Percentiles rank a stretch among this genome's conserved stretches.
These are phyloP conservation scores for Diversispora epigaea DNA, from an alignment of 192 early-diverging fungal genomes.

Conservation along the genomic window DNA sequence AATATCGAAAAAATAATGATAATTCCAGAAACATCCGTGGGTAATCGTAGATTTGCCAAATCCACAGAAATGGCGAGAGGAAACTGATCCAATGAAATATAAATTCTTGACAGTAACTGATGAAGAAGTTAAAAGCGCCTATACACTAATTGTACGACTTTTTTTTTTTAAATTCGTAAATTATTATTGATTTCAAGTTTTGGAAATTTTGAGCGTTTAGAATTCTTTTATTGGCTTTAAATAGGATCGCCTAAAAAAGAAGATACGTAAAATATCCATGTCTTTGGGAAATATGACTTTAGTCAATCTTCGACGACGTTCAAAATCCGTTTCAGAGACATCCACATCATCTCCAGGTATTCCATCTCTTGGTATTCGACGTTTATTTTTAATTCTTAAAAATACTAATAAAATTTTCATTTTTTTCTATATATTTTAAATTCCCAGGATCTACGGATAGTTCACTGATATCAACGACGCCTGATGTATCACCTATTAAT, in stretches of 20 bases:
- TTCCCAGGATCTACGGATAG: neutral
- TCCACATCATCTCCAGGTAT: slow-evolving; percentile 1
- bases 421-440: no score
- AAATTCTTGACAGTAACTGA: slow-evolving; percentile 74
- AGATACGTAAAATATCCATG: slow-evolving; percentile 46
- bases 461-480: no score
- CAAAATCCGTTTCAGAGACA: slow-evolving; percentile 27
- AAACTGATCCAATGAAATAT: slow-evolving; percentile 72
- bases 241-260: slow-evolving; percentile 36
- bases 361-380: no score
- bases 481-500: neutral
- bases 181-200: neutral
- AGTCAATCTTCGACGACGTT: slow-evolving; percentile 2
- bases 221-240: neutral
- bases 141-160: slow-evolving; percentile 58
- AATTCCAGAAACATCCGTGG: slow-evolving; percentile 79
- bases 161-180: neutral
- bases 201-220: neutral
- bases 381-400: no score
- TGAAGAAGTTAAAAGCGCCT: slow-evolving; percentile 73
- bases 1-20: neutral
- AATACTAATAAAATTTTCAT: no score
- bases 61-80: slow-evolving; percentile 69
- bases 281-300: slow-evolving; percentile 44
- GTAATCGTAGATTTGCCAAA: slow-evolving; percentile 68